These are phyloP conservation scores for Prunus kanzakura DNA, from an alignment of 306 rosid genomes.

Conservation along the genomic window DNA sequence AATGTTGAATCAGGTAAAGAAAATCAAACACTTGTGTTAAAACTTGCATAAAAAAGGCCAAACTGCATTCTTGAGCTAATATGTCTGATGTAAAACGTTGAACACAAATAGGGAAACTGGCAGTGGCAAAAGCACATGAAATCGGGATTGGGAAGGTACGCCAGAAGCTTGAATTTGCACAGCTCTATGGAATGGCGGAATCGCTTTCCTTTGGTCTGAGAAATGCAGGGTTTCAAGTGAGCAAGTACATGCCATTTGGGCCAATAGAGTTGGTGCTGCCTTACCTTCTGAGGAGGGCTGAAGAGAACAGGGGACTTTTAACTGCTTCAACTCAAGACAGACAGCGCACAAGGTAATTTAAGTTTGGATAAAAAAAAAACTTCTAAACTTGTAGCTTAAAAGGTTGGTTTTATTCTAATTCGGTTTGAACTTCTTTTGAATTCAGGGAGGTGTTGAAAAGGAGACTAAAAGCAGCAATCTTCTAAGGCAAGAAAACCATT, in stretches of 20 bases:
- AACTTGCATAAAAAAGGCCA: neutral
- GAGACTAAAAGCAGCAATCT: slow-evolving; percentile 41
- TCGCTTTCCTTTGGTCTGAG: slow-evolving; percentile 75
- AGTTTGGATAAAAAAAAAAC: no score
- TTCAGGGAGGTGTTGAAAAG: slow-evolving; percentile 66
- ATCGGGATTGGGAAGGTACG: slow-evolving; percentile 70
- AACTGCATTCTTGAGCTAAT: neutral
- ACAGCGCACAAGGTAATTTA: slow-evolving; percentile 54
- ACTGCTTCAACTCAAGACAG: slow-evolving; percentile 73
- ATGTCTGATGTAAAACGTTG: neutral
- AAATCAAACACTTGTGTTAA: neutral
- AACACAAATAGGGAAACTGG: slow-evolving; percentile 59
- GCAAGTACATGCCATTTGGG: slow-evolving; percentile 96
- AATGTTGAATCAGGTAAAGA: slow-evolving; percentile 74
- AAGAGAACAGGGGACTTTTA: slow-evolving; percentile 81
- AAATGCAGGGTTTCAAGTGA: slow-evolving; percentile 91
- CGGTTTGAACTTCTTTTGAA: neutral
- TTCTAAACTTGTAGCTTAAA: neutral
- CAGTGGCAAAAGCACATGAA: slow-evolving; percentile 69
- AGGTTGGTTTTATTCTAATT: neutral
- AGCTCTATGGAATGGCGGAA: slow-evolving; percentile 87
- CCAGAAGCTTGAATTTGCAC: slow-evolving; percentile 82
- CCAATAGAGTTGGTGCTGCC: slow-evolving; percentile 76
- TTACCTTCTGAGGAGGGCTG: slow-evolving; percentile 84
- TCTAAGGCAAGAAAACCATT: slow-evolving; percentile 9